phyloP scores from a whole-genome alignment of 345 rosid species.

The Geranium brycei region DNA sequence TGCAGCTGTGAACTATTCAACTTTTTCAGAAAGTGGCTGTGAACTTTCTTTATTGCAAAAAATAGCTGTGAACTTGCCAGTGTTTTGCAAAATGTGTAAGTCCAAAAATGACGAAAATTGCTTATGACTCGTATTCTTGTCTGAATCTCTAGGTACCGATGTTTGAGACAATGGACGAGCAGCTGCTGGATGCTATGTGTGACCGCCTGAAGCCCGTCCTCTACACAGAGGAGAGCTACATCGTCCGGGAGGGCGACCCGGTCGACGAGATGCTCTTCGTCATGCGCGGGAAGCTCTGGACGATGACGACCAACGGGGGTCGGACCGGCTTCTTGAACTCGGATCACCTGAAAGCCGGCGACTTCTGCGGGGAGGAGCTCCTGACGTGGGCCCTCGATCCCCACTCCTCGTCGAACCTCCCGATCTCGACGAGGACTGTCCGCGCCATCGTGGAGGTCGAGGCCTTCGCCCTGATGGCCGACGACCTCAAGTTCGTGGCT shows the following conservation, averaged over 20 bases:
- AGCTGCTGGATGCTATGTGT: conserved; percentile 23
- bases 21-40: no score
- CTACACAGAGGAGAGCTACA: conserved; percentile 18
- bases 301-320: conserved; percentile 29
- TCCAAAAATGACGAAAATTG: no score
- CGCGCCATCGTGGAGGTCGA: conserved; percentile 24
- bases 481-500: conserved; percentile 25
- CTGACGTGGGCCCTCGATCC: conserved; percentile 44
- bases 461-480: conserved; percentile 24
- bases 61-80: no score
- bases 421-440: conserved; percentile 24
- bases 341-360: conserved; percentile 9
- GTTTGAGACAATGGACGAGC: conserved; percentile 31
- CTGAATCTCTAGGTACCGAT: conserved; percentile 30
- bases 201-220: conserved; percentile 21
- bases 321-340: conserved; percentile 21
- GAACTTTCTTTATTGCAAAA: no score
- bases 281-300: conserved; percentile 20
- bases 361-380: conserved; percentile 29
- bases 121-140: not conserved
- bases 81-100: no score
- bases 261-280: conserved; percentile 30
- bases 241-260: conserved; percentile 33
- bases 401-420: conserved; percentile 20
- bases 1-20: no score